Evolutionary conservation across 768 basidiomycete genomes (phyloP), one percentile per base, ranked within the genome.

Genomic region (Suillus subluteus): DNA sequence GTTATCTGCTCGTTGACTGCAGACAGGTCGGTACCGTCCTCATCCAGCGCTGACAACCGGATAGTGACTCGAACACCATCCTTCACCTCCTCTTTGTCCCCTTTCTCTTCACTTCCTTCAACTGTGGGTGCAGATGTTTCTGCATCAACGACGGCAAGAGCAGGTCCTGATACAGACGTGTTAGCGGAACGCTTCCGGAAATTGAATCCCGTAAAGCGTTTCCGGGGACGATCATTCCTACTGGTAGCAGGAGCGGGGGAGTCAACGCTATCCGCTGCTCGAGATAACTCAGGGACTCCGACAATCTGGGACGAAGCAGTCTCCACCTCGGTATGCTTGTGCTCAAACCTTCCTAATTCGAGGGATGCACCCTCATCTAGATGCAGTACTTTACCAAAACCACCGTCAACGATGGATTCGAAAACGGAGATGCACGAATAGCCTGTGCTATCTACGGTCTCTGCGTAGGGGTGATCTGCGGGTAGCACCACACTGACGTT

Each of bases 1-100:
- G 95, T 97, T 41, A 88, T 85, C 76, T 98, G 96, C 67, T 95
- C 92, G 73, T 98, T 98, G 5, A 85, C 83, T 5, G 87, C 84
- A 6, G 85, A 78, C 26, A 96, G 79, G 70, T 87, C 87, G 68
- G 84, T 83, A 66, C 90, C 92, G 41, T 90, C 84, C 58, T 88
- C 89, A 65, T 95, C 94, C 37, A 96, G 80, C 5, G 94, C 96
- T 23, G 90, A 91, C 44, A 98, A 83, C 37, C 87, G 83, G 69
- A 98, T 96, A 23, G 88, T 85, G 21, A 94, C 86, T 67, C 88
- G 86, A 41, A 96, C 89, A 15, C 94, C 94, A 62, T 88, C 81
- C 48, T 79, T 80, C 62, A 78, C 83, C 37, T 85, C 83, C 26
- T 86, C 83, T 66, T 83, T 82, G 40, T 78, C 81, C 0, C 75